phyloP scores from a whole-genome alignment of 106 monocot genomes.

The Acorus calamus region DNA sequence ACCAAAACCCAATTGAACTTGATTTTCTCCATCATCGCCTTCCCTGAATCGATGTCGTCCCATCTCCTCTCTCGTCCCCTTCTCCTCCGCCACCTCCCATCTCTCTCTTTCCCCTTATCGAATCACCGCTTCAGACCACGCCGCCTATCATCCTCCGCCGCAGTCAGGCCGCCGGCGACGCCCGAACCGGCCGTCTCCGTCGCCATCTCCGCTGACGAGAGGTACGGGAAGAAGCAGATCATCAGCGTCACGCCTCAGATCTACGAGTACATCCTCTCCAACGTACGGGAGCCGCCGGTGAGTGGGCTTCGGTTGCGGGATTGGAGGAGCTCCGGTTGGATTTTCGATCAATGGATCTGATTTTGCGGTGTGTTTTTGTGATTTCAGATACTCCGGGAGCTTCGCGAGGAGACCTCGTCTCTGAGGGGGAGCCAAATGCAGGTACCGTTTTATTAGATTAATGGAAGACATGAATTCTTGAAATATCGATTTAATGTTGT shows the following conservation, averaged over 20 bases:
- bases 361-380: not conserved
- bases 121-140: no score
- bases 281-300: conserved; percentile 56
- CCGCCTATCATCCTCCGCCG: no score
- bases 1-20: no score
- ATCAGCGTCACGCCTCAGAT: conserved; percentile 58
- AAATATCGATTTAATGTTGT: not conserved
- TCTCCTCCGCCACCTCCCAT: no score
- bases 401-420: conserved; percentile 50
- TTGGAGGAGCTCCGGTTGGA: not conserved
- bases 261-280: conserved; percentile 53
- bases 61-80: no score
- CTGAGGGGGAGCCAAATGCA: conserved; percentile 71
- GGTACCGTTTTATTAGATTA: conserved; percentile 15
- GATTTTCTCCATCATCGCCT: no score
- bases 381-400: conserved; percentile 43
- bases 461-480: not conserved
- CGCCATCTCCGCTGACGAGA: conserved; percentile 25
- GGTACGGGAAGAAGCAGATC: conserved; percentile 49
- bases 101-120: no score
- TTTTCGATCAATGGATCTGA: not conserved
- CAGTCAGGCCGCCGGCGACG: not conserved
- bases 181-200: conserved; percentile 15
- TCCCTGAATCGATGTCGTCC: no score
- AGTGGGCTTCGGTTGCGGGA: not conserved